Conservation (phyloP, 2,329 filamentous ascomycete species). For the Zymoseptoria brevis region DNA sequence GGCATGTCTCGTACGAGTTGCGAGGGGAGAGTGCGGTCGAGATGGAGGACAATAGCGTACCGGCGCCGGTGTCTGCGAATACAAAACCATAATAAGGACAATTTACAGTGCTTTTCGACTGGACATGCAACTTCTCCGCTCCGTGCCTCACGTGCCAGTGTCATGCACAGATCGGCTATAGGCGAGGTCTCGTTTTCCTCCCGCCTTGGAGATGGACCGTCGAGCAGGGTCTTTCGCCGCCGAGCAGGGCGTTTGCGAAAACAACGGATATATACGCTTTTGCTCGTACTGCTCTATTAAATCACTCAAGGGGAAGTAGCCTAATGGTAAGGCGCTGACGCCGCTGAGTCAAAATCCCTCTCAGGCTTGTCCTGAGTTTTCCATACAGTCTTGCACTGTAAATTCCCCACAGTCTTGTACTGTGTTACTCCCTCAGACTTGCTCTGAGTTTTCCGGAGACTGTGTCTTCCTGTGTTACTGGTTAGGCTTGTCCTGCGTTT, state of each 20-base stretch:
- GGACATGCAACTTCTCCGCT: too few species aligned
- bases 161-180: too few species aligned
- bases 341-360: neutral
- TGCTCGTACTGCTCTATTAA: neutral
- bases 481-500: neutral
- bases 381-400: neutral
- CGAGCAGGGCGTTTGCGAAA: neutral
- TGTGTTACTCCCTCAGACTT: neutral
- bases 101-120: neutral
- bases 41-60: conserved; percentile 4
- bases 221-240: too few species aligned
- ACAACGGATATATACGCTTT: neutral
- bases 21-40: conserved; percentile 7
- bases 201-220: too few species aligned
- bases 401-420: too few species aligned
- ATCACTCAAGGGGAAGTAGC: neutral
- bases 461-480: too few species aligned
- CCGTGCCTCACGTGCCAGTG: too few species aligned
- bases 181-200: too few species aligned
- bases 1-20: conserved; percentile 5
- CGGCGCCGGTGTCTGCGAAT: neutral
- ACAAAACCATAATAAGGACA: neutral
- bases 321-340: neutral
- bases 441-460: neutral
- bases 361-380: neutral